These are phyloP conservation scores for Geotrichum candidum DNA, from an alignment of 1,139 yeast species.

Conservation along the genomic window DNA sequence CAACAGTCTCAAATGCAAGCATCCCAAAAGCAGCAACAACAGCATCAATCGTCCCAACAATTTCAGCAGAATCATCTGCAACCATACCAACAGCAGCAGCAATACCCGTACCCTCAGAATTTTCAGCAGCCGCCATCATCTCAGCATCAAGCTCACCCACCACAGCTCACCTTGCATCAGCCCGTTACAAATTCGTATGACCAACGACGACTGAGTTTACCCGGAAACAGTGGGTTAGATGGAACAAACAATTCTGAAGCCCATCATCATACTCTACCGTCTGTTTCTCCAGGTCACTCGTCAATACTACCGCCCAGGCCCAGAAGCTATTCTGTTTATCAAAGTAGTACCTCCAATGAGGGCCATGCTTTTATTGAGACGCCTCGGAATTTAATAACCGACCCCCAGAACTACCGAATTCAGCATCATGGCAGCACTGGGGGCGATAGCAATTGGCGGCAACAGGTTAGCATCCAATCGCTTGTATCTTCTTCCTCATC, in stretches of 20 bases:
- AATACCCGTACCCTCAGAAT: not conserved
- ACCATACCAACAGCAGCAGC: not conserved
- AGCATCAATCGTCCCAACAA: not conserved
- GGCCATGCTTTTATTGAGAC: not conserved
- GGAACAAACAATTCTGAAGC: not conserved
- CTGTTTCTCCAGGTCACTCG: not conserved
- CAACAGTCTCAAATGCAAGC: not conserved
- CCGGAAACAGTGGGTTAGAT: not conserved
- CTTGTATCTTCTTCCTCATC: not conserved
- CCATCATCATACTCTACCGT: not conserved
- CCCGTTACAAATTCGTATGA: not conserved
- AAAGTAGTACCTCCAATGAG: not conserved
- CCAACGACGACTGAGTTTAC: not conserved
- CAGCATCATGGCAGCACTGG: not conserved
- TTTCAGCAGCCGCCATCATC: not conserved
- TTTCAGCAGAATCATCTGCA: not conserved
- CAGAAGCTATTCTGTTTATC: conserved; percentile 6
- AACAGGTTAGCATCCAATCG: conserved; percentile 9
- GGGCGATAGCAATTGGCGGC: conserved; percentile 5
- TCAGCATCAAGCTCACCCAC: not conserved
- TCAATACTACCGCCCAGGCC: not conserved
- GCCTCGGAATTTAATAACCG: conserved; percentile 3
- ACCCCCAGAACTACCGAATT: conserved; percentile 7
- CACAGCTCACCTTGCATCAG: not conserved
- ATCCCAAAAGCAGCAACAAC: not conserved